These are phyloP conservation scores for Phytophthora fragariae DNA, from an alignment of 352 stramenopile species.

Conservation along the genomic window DNA sequence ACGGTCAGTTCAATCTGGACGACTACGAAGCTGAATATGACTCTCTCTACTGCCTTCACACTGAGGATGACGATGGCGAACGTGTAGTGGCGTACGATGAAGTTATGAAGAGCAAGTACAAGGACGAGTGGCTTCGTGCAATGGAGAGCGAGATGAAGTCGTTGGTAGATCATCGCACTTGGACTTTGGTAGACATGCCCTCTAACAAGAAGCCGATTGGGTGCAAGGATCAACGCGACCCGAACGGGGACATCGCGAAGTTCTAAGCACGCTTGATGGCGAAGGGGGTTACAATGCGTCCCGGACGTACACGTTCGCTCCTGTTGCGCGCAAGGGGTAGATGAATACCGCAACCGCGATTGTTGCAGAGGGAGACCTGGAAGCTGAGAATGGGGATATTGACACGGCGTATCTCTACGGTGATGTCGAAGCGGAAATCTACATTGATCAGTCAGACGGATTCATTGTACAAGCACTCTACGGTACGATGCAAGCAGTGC, in stretches of 20 bases:
- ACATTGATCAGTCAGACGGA: conserved; percentile 28
- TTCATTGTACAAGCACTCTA: conserved; percentile 11
- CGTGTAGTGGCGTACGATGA: not conserved
- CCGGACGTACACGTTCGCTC: no score
- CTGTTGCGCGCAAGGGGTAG: not conserved
- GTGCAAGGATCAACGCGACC: no score
- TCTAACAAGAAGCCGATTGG: no score
- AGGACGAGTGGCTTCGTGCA: not conserved
- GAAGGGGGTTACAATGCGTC: no score
- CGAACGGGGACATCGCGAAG: no score
- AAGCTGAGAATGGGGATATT: conserved; percentile 30
- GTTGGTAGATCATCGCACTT: not conserved
- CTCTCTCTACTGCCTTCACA: not conserved
- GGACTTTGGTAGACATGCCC: not conserved
- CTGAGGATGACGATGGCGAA: not conserved
- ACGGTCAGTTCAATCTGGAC: not conserved
- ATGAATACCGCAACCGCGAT: not conserved
- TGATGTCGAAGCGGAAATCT: conserved; percentile 30
- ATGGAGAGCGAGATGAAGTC: not conserved
- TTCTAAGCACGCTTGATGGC: no score
- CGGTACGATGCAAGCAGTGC: conserved; percentile 11
- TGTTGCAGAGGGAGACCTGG: conserved; percentile 8
- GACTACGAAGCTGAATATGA: not conserved
- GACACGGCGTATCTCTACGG: conserved; percentile 40
- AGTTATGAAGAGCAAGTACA: not conserved